Evolutionary conservation across 108 stramenopile genomes (phyloP).

Genomic region (Cyclotella distinguenda): DNA sequence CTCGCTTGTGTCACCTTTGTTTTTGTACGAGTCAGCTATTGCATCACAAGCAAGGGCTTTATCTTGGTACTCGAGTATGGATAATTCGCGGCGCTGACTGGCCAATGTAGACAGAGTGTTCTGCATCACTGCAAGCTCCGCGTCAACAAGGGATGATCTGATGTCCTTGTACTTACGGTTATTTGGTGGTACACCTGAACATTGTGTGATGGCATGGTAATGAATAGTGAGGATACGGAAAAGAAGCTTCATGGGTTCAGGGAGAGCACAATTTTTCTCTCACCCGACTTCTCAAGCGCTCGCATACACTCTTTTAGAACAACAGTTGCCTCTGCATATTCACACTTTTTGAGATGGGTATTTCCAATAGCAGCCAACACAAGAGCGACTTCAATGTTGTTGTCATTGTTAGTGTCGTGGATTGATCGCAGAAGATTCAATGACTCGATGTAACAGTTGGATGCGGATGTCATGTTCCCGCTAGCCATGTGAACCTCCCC

Average conservation of each 20-base stretch:
- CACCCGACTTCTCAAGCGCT: conserved; percentile 37
- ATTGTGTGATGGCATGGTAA: too few species aligned
- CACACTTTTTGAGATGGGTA: conserved; percentile 38
- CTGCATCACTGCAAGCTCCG: conserved; percentile 43
- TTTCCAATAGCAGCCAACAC: conserved; percentile 38
- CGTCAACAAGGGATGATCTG: conserved; percentile 40
- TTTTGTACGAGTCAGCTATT: conserved; percentile 36
- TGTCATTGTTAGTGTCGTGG: not conserved
- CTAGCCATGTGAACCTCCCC: conserved; percentile 45
- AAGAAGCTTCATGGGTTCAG: not conserved
- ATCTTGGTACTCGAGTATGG: conserved; percentile 23
- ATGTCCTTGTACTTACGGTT: conserved; percentile 42
- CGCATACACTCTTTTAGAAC: conserved; percentile 43
- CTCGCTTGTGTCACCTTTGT: conserved; percentile 21
- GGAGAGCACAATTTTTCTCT: not conserved
- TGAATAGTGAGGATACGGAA: not conserved
- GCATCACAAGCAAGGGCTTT: conserved; percentile 44
- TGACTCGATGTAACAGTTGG: conserved; percentile 31
- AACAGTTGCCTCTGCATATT: conserved; percentile 40
- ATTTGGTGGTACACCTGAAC: conserved; percentile 37
- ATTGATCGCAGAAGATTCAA: conserved; percentile 31
- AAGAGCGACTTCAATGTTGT: conserved; percentile 40
- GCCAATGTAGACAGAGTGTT: conserved; percentile 40
- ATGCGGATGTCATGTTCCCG: conserved; percentile 42
- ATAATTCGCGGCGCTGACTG: conserved; percentile 32